Percentiles rank a stretch among this genome's conserved stretches.
Evolutionary conservation across 192 early-diverging fungal species (phyloP).

Genomic region (Entomortierella lignicola): DNA sequence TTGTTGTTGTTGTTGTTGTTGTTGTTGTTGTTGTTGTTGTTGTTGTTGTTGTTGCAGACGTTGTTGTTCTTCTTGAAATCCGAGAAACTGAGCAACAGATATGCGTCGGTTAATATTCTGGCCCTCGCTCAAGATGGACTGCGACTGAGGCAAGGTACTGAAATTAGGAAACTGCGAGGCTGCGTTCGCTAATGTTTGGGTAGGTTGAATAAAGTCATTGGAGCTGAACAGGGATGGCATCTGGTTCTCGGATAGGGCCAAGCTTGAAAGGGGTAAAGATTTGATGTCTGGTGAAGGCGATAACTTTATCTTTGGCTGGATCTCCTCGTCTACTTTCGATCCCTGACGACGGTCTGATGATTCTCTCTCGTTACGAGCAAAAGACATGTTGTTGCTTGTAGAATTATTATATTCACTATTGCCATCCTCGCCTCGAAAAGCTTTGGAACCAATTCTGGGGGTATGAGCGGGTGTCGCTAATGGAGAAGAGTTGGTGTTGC

Average conservation of each 20-base stretch:
- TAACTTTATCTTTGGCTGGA: slow-evolving; percentile 15
- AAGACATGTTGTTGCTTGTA: too few relatives aligned
- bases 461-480: not conserved
- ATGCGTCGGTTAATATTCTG: slow-evolving; percentile 8
- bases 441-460: not conserved
- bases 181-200: slow-evolving; percentile 6
- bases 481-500: not conserved
- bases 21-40: slow-evolving; percentile 27
- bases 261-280: not conserved
- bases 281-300: slow-evolving; percentile 26
- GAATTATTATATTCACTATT: too few relatives aligned
- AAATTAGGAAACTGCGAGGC: slow-evolving; percentile 6
- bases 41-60: slow-evolving; percentile 28
- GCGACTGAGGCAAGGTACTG: not conserved
- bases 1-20: not conserved
- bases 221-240: not conserved
- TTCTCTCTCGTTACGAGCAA: not conserved
- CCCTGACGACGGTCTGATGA: not conserved
- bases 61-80: slow-evolving; percentile 34
- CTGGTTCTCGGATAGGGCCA: not conserved
- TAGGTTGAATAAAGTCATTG: not conserved
- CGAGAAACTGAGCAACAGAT: slow-evolving; percentile 29
- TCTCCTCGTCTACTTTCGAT: not conserved
- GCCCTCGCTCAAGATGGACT: not conserved
- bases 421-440: not conserved